A percentile compares a stretch with the other conserved stretches of the same genome.
These are phyloP conservation scores for Saprolegnia parasitica DNA, from an alignment of 352 stramenopile species.

Conservation along the genomic window DNA sequence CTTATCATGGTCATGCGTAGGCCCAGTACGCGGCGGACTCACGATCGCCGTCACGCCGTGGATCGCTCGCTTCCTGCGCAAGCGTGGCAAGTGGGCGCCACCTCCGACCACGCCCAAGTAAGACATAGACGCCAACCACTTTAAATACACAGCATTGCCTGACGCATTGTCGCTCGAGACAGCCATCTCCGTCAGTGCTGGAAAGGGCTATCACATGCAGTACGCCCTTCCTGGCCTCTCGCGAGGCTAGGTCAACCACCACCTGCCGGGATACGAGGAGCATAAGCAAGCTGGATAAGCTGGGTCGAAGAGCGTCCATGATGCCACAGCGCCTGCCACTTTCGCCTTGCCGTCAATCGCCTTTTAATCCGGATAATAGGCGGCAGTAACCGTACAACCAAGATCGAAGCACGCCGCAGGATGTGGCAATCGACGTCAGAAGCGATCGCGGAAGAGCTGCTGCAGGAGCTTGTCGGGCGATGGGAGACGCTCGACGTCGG, in stretches of 20 bases:
- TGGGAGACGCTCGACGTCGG: slow-evolving; percentile 13
- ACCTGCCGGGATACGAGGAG: no score
- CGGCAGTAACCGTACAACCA: slow-evolving; percentile 26
- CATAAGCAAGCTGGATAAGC: no score
- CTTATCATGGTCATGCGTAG: slow-evolving; percentile 29
- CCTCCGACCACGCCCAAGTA: not conserved
- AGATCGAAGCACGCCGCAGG: slow-evolving; percentile 10
- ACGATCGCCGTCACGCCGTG: slow-evolving; percentile 70
- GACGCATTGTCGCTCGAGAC: no score
- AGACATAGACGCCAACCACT: not conserved
- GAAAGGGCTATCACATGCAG: no score
- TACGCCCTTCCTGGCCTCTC: no score
- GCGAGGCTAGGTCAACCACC: no score
- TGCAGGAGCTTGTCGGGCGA: slow-evolving; percentile 17
- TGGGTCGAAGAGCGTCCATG: no score
- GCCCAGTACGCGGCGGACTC: slow-evolving; percentile 57
- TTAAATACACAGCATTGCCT: no score
- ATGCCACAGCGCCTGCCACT: no score
- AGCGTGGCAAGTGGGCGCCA: slow-evolving; percentile 8
- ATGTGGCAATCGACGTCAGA: slow-evolving; percentile 18
- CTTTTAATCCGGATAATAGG: not conserved
- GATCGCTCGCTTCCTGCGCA: slow-evolving; percentile 53
- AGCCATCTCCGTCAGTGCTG: no score
- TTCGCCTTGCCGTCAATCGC: no score
- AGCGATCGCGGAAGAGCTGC: slow-evolving; percentile 3